Conservation (phyloP, 352 stramenopile species). For the Phytophthora hybrid region DNA sequence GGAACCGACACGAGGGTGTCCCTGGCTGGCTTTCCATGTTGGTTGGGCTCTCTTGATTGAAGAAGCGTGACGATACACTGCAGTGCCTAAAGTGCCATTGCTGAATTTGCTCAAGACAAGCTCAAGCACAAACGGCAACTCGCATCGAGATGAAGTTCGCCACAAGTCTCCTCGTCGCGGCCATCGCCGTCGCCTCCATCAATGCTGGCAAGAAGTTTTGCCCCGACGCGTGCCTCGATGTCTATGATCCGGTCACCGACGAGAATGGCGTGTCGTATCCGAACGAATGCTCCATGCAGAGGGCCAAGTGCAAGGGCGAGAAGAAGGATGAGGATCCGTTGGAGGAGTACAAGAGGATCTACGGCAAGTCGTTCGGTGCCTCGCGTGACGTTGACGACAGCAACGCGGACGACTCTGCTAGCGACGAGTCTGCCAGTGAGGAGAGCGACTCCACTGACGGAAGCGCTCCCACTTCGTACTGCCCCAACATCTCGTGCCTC, state of each 20-base stretch:
- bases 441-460: not conserved
- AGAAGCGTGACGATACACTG: not conserved
- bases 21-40: not conserved
- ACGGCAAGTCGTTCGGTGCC: slow-evolving; percentile 14
- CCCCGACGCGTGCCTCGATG: slow-evolving; percentile 14
- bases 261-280: slow-evolving; percentile 27
- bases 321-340: slow-evolving; percentile 10
- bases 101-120: slow-evolving; percentile 8
- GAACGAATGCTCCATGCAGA: slow-evolving; percentile 22
- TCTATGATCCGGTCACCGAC: slow-evolving; percentile 24
- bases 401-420: not conserved
- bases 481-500: slow-evolving; percentile 28
- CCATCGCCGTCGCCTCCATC: slow-evolving; percentile 18
- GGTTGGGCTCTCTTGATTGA: not conserved
- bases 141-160: slow-evolving; percentile 27
- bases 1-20: not conserved
- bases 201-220: slow-evolving; percentile 17
- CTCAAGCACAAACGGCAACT: not conserved
- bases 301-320: slow-evolving; percentile 24
- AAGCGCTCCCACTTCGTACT: slow-evolving; percentile 1
- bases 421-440: slow-evolving; percentile 5
- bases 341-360: slow-evolving; percentile 17
- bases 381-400: not conserved
- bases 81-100: not conserved
- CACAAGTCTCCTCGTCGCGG: slow-evolving; percentile 11